Base-by-base conservation (phyloP, 257 asterid genomes). In the Datura wrightii region DNA sequence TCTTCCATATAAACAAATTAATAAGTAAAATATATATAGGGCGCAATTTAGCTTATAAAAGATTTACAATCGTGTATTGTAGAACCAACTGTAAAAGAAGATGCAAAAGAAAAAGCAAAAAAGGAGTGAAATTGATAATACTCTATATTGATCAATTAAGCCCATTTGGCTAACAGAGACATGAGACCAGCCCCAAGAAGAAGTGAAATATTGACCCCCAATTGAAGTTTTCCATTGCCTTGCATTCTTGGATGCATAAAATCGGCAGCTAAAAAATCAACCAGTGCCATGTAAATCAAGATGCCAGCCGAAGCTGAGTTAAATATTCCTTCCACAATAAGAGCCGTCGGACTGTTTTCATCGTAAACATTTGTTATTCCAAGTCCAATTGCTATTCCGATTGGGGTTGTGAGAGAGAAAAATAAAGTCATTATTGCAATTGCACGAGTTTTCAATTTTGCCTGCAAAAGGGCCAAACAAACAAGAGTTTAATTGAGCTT, bases 171-270 rank as follows among this genome's bases (percentile, higher is more conserved):
- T 56, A 83, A 3, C 16, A 83, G 10, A 18, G 85, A 19, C 86
- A 83, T 83, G 10, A 72, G 65, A 53, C 76, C 86, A 71, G 82
- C 70, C 0, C 86, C 31, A 24, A 24, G 10, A 83, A 83, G 74
- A 71, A 83, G 86, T 55, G 86, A 54, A 71, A 70, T 0, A 83
- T 83, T 83, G 13, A 74, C 82, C 5, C 82, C 86, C 36, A 42
- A 42, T 83, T 83, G 86, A n/a, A 83, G 70, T 14, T 46, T 71
- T 16, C 41, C 50, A 83, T 83, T 83, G 34, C 42, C 54, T 39
- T 83, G 86, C 86, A 83, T 83, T 60, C 59, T 71, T 39, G 86
- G 86, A 52, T 24, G 42, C 82, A 70, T 71, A 24, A 63, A 83
- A 58, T 83, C 86, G 0, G 71, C 31, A 8, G 86, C 86, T 1